Percentiles rank a stretch among this genome's conserved stretches.
phyloP scores from a whole-genome alignment of 176 grass and related monocot species.

The Phoenix dactylifera region DNA sequence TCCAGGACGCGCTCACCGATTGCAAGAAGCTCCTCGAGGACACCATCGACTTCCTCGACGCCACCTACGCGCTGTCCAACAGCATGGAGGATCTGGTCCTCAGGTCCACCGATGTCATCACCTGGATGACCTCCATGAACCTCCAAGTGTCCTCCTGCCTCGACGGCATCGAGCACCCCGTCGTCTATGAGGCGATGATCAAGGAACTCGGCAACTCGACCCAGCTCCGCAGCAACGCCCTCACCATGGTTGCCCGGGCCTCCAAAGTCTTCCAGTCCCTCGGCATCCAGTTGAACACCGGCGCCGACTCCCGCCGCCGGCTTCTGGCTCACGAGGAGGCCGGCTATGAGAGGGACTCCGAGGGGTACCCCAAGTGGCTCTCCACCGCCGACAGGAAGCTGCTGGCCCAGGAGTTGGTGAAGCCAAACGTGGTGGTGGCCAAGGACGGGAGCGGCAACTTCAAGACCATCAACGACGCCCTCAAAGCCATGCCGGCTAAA shows the following conservation, averaged over 20 bases:
- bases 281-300: conserved; percentile 2
- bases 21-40: conserved; percentile 73
- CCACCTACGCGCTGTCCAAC: conserved; percentile 23
- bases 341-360: conserved; percentile 4
- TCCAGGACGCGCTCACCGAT: conserved; percentile 31
- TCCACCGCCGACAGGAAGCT: conserved; percentile 45
- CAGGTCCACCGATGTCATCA: conserved; percentile 41
- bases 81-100: conserved; percentile 19
- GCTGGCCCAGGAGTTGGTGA: conserved; percentile 23
- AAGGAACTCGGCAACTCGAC: conserved; percentile 55
- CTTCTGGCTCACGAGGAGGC: conserved; percentile 26
- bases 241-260: conserved; percentile 57
- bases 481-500: conserved; percentile 38
- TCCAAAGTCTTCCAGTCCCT: conserved; percentile 15
- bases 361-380: conserved; percentile 42
- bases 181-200: conserved; percentile 57
- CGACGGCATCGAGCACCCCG: conserved; percentile 63
- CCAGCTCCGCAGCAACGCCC: conserved; percentile 80
- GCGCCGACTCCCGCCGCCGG: conserved; percentile 11
- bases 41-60: conserved; percentile 36
- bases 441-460: conserved; percentile 78
- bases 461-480: conserved; percentile 69
- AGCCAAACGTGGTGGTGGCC: conserved; percentile 63
- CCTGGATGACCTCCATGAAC: conserved; percentile 58
- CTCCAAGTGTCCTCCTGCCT: conserved; percentile 68